These are phyloP conservation scores for Boletus reticulatus DNA, from an alignment of 768 basidiomycete species.

Conservation along the genomic window DNA sequence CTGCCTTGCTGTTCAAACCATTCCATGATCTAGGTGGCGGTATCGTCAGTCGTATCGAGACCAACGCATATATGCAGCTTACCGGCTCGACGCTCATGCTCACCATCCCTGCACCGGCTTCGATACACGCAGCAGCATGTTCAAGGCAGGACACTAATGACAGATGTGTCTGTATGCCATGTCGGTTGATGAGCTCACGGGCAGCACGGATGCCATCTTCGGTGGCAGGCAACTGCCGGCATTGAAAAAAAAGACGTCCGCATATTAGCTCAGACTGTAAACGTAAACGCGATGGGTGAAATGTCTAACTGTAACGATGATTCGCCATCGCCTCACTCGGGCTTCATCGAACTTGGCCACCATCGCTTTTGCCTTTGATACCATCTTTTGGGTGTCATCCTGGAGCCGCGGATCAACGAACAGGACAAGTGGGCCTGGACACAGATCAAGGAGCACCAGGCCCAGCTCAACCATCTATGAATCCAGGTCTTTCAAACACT, in stretches of 20 bases:
- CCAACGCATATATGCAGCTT: constrained; percentile 18
- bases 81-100: constrained; percentile 52
- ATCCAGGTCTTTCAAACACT: not conserved
- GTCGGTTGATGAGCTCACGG: constrained; percentile 33
- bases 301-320: constrained; percentile 48
- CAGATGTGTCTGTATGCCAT: constrained; percentile 50
- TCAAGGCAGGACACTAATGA: constrained; percentile 49
- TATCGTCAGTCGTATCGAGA: constrained; percentile 1
- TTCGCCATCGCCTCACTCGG: constrained; percentile 36
- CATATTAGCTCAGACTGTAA: not conserved
- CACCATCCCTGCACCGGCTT: constrained; percentile 46
- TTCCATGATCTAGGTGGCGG: constrained; percentile 36
- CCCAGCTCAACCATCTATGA: constrained; percentile 54
- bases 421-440: constrained; percentile 46
- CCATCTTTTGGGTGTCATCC: constrained; percentile 37
- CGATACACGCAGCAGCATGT: constrained; percentile 56
- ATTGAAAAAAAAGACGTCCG: not conserved
- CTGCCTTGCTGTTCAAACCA: constrained; percentile 38
- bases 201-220: constrained; percentile 52
- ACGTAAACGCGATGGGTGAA: not conserved
- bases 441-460: constrained; percentile 40
- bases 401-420: constrained; percentile 52
- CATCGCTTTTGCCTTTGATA: constrained; percentile 41
- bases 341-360: constrained; percentile 40
- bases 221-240: constrained; percentile 56